Base-by-base conservation (phyloP, 140 eudicot species). In the Senecio squalidus region DNA sequence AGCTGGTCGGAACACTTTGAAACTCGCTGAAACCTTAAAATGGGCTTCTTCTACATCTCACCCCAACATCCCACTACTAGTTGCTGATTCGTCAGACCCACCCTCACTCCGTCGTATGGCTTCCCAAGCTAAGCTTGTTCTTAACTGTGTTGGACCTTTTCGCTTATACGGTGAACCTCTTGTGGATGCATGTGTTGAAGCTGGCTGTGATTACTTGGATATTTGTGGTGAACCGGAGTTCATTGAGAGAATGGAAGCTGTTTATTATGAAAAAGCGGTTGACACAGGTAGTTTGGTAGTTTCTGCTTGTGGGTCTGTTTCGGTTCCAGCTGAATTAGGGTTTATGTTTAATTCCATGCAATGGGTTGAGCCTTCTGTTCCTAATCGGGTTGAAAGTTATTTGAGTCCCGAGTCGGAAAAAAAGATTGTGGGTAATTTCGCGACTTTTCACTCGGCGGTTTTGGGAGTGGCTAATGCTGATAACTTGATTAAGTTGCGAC, bases 1-100 rank as follows among this genome's bases (percentile, higher is more conserved):
- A 52, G 95, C 95, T 21, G 91, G 95, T 39, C 83, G 92, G 4
- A 77, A 59, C 76, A 55, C 79, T 0, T 40, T 55, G 0, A 68
- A 74, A 43, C 59, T 85, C 7, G 11, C 72, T 48, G 60, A 78
- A 36, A 56, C 91, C 23, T 79, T 86, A 14, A 52, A 55, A 26
- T 86, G 95, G 91, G 95, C 91, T 28, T 40, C 90, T n/a, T n/a
- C n/a, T n/a, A n/a, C n/a, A n/a, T n/a, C 95, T 76, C 64, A n/a
- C 57, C 48, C 75, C 24, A 8, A 58, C 21, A 51, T 83, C 59
- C 82, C 88, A 14, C 34, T 85, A 56, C 60, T 83, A 68, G 46
- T 62, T 26, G 89, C 91, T 44, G 88, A 86, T 70, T 75, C 81
- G 21, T 58, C 93, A 17, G 79, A 78, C 64, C 79, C 82, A 0